Conservation (phyloP, 345 rosid species). For the Acer yangbiense region DNA sequence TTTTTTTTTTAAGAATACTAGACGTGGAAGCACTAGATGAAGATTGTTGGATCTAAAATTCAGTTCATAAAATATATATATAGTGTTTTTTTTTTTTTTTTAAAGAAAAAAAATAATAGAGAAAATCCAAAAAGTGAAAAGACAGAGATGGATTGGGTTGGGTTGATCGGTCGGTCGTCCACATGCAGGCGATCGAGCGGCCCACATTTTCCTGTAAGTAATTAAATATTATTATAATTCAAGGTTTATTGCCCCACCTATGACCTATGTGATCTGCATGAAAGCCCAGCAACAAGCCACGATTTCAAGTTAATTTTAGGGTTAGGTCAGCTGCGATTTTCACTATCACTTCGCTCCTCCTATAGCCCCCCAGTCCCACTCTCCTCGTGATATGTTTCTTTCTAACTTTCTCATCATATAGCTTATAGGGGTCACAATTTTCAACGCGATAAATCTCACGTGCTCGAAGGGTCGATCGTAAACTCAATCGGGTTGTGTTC, state of each 20-base stretch:
- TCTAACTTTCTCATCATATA: too few relatives aligned
- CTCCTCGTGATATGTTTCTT: conserved; percentile 21
- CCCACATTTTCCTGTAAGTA: too few relatives aligned
- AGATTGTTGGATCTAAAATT: too few relatives aligned
- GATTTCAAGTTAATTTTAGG: neutral
- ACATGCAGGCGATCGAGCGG: conserved; percentile 11
- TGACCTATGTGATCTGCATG: neutral
- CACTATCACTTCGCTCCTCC: neutral
- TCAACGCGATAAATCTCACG: too few relatives aligned
- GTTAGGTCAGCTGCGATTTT: conserved; percentile 9
- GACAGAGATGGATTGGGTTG: neutral
- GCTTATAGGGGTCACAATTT: too few relatives aligned
- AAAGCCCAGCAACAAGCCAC: conserved; percentile 27
- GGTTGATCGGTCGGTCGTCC: conserved; percentile 15
- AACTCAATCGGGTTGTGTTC: too few relatives aligned
- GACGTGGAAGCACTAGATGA: too few relatives aligned
- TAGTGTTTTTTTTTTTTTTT: too few relatives aligned
- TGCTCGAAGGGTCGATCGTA: too few relatives aligned
- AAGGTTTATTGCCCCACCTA: conserved; percentile 18
- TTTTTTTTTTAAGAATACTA: too few relatives aligned
- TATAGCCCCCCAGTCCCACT: conserved; percentile 4
- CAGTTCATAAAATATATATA: too few relatives aligned
- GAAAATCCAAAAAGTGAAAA: neutral
- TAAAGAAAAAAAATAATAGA: neutral
- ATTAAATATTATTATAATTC: too few relatives aligned